Base-by-base conservation (phyloP, 2,329 filamentous ascomycete genomes). In the Colletotrichum sp. region DNA sequence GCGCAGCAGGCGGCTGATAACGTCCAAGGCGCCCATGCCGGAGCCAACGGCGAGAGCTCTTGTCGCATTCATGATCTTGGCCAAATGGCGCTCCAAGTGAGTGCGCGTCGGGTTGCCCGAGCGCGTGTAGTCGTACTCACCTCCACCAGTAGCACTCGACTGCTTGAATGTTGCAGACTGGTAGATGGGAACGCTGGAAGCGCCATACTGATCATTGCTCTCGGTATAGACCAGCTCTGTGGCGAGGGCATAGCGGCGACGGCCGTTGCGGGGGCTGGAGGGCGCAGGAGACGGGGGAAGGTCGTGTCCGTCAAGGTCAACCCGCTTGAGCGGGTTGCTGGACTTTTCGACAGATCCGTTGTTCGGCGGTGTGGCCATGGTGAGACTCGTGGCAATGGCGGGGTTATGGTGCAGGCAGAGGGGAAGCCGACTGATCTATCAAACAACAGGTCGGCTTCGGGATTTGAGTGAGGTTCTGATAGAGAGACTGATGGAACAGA, bases 111-210 rank as follows among this genome's bases (percentile, higher is more conserved):
- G 97, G 84, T 99, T 99, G 72, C 97, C 97, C 44, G 96, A 99
- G 77, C 98, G 95, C 76, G 97, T 99, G 88, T 99, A 99, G 88
- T 99, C 97, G 86, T 99, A 99, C 86, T 99, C 96, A 82, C 92
- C 89, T 76, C 95, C 95, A 76, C 95, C 95, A 62, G 87, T 90
- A 78, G 94, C 94, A 21, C 94, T 95, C 26, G 91, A 92, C 86
- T 99, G 97, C 88, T 99, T 99, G 90, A 99, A 99, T 49, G 97
- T 99, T 65, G 97, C 98, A 65, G 95, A 98, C 90, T 98, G 97
- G 86, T 99, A 99, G 83, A 99, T 99, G 70, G 97, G 97, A 81
- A 98, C 94, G 85, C 96, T 99, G 80, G 95, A 98, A 74, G 97
- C 92, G 83, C 98, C 98, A 89, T 99, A 98, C 88, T 99, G 97